Percentiles rank a stretch among this genome's conserved stretches.
Evolutionary conservation across 352 stramenopile genomes (phyloP).

Genomic region (Phytophthora hibernalis): DNA sequence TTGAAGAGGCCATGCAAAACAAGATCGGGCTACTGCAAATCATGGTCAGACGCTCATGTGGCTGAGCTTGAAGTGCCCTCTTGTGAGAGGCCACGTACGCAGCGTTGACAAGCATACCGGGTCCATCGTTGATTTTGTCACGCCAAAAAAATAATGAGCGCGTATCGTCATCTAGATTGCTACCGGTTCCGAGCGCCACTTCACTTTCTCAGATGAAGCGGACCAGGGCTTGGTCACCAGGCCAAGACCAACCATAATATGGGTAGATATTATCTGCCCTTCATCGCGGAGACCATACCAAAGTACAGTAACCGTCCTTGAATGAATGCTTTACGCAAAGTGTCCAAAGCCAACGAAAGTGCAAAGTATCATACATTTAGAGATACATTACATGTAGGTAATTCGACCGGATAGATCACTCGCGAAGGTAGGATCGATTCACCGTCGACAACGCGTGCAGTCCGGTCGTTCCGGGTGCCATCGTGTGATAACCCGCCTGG

Average conservation of each 20-base stretch:
- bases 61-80: neutral
- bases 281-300: no score
- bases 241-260: no score
- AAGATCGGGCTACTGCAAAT: neutral
- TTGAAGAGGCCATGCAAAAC: neutral
- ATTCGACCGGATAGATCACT: conserved; percentile 2
- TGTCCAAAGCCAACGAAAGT: no score
- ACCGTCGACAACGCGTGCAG: conserved; percentile 16
- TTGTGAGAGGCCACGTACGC: conserved; percentile 12
- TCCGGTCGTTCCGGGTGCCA: conserved; percentile 17
- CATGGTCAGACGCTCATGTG: conserved; percentile 12
- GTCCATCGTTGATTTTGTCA: no score
- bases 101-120: neutral
- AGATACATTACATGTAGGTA: neutral
- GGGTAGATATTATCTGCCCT: no score
- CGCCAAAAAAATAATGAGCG: neutral
- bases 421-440: conserved; percentile 10
- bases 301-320: no score
- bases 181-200: no score
- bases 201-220: no score
- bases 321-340: no score
- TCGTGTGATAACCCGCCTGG: conserved; percentile 17
- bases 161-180: neutral
- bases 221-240: no score
- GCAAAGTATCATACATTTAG: no score